These are phyloP conservation scores for Astragalus membranaceus DNA, from an alignment of 306 rosid genomes.

Conservation along the genomic window DNA sequence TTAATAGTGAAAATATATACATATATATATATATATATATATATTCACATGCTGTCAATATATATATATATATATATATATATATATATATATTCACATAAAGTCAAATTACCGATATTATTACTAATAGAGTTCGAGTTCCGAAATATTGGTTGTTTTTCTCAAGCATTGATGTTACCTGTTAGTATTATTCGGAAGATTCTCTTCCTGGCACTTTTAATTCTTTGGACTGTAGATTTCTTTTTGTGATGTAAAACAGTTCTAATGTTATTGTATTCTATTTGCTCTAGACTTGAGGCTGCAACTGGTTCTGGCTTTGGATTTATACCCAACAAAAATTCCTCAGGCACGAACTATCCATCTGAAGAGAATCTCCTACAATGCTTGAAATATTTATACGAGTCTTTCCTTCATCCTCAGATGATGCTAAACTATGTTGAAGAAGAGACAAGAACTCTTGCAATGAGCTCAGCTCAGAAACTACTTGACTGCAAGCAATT, in stretches of 20 bases:
- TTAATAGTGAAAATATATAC: no score
- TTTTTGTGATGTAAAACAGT: background rate
- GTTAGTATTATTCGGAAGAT: conserved; percentile 18
- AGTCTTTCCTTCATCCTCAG: conserved; percentile 71
- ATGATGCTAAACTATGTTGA: conserved; percentile 47
- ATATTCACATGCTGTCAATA: no score
- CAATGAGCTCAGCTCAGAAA: conserved; percentile 58
- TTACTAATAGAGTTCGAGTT: background rate
- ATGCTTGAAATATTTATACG: conserved; percentile 67
- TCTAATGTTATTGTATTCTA: background rate
- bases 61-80: no score
- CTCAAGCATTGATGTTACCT: background rate
- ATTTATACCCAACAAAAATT: conserved; percentile 25
- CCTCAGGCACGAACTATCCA: conserved; percentile 36
- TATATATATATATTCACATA: background rate
- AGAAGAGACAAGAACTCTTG: conserved; percentile 49
- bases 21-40: no score
- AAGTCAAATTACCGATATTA: background rate
- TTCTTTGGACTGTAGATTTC: background rate
- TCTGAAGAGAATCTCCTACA: conserved; percentile 62
- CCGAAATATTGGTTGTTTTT: conserved; percentile 2
- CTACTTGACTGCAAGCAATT: conserved; percentile 98
- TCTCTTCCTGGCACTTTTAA: background rate
- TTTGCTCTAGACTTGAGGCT: conserved; percentile 53
- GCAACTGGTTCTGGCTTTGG: conserved; percentile 27